Evolutionary conservation across 768 basidiomycete genomes (phyloP), one percentile per base, ranked within the genome.

Genomic region (Mycena amicta): DNA sequence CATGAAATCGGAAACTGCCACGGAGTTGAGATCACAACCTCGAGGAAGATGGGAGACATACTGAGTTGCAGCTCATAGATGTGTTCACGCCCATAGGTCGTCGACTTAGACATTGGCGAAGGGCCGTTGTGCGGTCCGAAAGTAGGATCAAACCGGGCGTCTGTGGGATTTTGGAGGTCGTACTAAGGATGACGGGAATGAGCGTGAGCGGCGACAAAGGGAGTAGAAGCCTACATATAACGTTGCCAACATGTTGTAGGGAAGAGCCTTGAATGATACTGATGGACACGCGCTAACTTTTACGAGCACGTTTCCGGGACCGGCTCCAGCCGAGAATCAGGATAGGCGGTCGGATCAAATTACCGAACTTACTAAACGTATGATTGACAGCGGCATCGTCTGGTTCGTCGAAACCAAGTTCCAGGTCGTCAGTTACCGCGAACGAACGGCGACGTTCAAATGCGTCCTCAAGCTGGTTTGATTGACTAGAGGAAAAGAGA

Each of bases 21-120:
- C 12, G 6, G 4, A 31, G 22, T 20, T 5, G 13, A 20, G n/a
- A 12, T 46, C 45, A 15, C n/a, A n/a, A 31, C 6, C 15, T 16
- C 2, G 30, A 27, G 28, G 22, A 2, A 43, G 20, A 49, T 13
- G 16, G 6, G 5, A 22, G 4, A 33, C 55, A 13, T 12, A 56
- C 55, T 57, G 39, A 57, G 56, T 27, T 57, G 56, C 13, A 57
- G n/a, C 25, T 57, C 56, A 26, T 57, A 57, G 12, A 57, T 51
- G 26, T 57, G 56, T 20, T 57, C 56, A 3, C 56, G 49, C 12
- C 56, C 56, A 28, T 56, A 56, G 2, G 47, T 50, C 20, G 46
- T 56, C 13, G 46, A 3, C 22, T 50, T 50, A 26, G 45, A 25
- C 13, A 20, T 33, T 1, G 55, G 55, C 18, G 54, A 40, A 4